phyloP scores from a whole-genome alignment of 1,284 basidiomycete species.

The Cryptococcus deneoformans region DNA sequence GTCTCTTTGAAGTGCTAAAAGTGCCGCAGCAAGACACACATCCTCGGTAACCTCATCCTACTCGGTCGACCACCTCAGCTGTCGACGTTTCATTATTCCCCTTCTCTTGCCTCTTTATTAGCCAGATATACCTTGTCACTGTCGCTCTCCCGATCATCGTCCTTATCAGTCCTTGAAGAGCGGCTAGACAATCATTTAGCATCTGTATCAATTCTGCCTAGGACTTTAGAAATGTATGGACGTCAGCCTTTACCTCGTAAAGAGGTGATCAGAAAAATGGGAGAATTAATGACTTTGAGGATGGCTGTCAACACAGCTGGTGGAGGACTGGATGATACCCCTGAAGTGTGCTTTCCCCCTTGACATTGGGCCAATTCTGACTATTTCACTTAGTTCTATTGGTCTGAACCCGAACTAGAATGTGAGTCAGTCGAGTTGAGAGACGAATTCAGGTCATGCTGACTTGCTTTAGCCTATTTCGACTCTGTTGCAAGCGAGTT shows the following conservation, averaged over 20 bases:
- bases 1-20: background rate
- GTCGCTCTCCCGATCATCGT: constrained; percentile 79
- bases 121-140: constrained; percentile 87
- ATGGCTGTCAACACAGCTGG: constrained; percentile 83
- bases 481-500: constrained; percentile 74
- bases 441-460: background rate
- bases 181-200: constrained; percentile 76
- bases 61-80: constrained; percentile 64
- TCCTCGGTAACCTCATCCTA: constrained; percentile 85
- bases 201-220: constrained; percentile 72
- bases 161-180: constrained; percentile 76
- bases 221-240: constrained; percentile 69
- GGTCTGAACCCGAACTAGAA: constrained; percentile 85
- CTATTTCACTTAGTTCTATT: constrained; percentile 63
- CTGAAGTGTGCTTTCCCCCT: constrained; percentile 44
- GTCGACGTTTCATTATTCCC: constrained; percentile 45
- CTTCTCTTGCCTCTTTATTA: constrained; percentile 57
- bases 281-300: constrained; percentile 79
- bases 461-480: constrained; percentile 62
- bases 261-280: constrained; percentile 81
- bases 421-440: constrained; percentile 50
- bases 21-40: constrained; percentile 63
- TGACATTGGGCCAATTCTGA: background rate
- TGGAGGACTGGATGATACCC: constrained; percentile 83
- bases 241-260: constrained; percentile 73